Evolutionary conservation across 257 asterid genomes (phyloP).

Genomic region (Solanum sejunctum): DNA sequence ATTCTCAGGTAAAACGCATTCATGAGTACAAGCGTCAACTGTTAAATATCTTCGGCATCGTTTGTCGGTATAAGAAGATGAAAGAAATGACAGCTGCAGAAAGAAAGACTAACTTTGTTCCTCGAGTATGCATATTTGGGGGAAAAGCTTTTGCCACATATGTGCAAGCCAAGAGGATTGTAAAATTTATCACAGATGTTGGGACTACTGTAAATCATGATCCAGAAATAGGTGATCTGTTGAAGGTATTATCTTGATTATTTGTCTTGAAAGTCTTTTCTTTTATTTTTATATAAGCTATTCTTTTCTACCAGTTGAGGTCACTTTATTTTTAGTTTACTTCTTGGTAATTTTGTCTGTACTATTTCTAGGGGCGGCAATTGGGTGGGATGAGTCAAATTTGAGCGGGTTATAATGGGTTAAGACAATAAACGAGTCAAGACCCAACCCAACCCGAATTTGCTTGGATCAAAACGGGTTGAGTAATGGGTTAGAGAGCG

Average conservation of each 20-base stretch:
- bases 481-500: too few relatives aligned
- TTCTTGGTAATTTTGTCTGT: neutral
- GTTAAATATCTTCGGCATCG: conserved; percentile 40
- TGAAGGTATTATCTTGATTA: conserved; percentile 26
- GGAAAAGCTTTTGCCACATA: conserved; percentile 53
- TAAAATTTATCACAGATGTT: conserved; percentile 48
- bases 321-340: neutral
- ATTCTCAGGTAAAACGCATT: conserved; percentile 44
- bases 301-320: neutral
- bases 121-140: conserved; percentile 57
- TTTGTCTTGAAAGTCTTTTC: neutral
- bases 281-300: neutral
- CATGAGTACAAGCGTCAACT: conserved; percentile 54
- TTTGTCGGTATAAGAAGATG: conserved; percentile 48
- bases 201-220: conserved; percentile 50
- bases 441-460: too few relatives aligned
- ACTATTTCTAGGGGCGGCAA: neutral
- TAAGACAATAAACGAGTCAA: too few relatives aligned
- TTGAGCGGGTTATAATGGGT: too few relatives aligned
- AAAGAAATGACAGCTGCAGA: conserved; percentile 39
- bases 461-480: too few relatives aligned
- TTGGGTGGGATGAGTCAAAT: too few relatives aligned
- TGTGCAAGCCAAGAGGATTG: conserved; percentile 52
- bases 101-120: conserved; percentile 33
- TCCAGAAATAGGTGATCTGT: conserved; percentile 41